phyloP scores from a whole-genome alignment of 2,329 filamentous ascomycete genomes.

The Arthrobotrys sinensis region DNA sequence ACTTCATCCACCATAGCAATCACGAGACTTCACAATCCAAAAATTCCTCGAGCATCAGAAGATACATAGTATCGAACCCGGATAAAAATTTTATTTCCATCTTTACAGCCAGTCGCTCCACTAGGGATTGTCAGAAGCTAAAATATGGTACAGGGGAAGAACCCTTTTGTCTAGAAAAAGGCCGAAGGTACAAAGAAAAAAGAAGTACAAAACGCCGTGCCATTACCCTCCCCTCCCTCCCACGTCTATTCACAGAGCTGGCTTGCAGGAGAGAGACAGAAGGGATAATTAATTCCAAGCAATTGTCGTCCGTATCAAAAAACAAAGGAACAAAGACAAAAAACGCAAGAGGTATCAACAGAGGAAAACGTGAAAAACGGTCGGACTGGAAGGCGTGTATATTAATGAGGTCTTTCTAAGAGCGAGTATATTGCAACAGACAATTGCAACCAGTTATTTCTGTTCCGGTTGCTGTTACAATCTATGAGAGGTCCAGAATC shows the following conservation, averaged over 20 bases:
- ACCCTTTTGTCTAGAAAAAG: constrained; percentile 25
- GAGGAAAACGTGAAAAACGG: neutral
- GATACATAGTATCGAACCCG: neutral
- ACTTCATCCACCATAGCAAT: no score
- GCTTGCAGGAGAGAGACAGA: neutral
- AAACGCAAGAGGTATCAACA: constrained; percentile 16
- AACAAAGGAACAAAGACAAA: constrained; percentile 3
- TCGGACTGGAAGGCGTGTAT: neutral
- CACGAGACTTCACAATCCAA: no score
- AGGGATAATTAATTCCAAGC: constrained; percentile 7
- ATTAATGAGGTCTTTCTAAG: constrained; percentile 28
- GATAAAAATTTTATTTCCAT: constrained; percentile 25
- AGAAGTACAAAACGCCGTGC: constrained; percentile 30
- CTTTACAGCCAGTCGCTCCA: constrained; percentile 8
- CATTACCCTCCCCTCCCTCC: neutral
- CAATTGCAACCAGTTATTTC: constrained; percentile 24
- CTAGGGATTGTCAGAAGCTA: constrained; percentile 5
- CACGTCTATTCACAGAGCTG: constrained; percentile 19
- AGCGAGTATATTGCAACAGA: constrained; percentile 7
- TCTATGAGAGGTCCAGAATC: neutral
- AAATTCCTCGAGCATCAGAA: no score
- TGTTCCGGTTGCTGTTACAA: constrained; percentile 1
- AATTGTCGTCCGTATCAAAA: constrained; percentile 3
- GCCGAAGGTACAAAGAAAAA: neutral
- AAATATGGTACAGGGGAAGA: constrained; percentile 33